A percentile compares a stretch with the other conserved stretches of the same genome.
phyloP scores from a whole-genome alignment of 2,329 filamentous ascomycete genomes.

The Colletotrichum tropicicola region DNA sequence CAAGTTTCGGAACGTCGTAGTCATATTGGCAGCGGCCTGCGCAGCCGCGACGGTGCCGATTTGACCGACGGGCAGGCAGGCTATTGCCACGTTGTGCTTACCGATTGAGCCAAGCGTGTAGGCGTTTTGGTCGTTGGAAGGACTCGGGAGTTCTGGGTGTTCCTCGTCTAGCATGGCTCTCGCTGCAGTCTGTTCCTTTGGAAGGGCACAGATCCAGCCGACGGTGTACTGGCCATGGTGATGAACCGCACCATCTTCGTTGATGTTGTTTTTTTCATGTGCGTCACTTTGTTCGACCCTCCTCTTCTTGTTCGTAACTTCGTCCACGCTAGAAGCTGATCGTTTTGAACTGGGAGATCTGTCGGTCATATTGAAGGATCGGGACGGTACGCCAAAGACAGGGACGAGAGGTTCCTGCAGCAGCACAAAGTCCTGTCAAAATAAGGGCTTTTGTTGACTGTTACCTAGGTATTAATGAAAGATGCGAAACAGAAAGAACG shows the following conservation, averaged over 20 bases:
- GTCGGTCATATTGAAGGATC: no score
- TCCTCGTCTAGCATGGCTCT: constrained; percentile 37
- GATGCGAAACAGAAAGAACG: no score
- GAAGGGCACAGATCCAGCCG: constrained; percentile 37
- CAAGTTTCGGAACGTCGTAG: not conserved
- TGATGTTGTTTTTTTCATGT: not conserved
- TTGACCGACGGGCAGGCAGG: constrained; percentile 32
- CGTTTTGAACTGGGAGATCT: no score
- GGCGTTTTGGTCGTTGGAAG: constrained; percentile 33
- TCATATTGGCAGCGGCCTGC: rapidly evolving
- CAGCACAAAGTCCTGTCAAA: no score
- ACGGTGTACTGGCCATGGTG: constrained; percentile 31
- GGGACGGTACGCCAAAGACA: no score
- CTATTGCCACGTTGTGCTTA: constrained; percentile 38
- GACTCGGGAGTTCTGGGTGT: constrained; percentile 15
- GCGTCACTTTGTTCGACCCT: not conserved
- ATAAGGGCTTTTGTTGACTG: no score
- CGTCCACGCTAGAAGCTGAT: no score
- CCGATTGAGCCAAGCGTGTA: constrained; percentile 37
- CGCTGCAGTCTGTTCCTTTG: constrained; percentile 36
- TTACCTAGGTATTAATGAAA: no score
- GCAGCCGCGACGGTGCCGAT: constrained; percentile 30
- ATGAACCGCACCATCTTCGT: not conserved
- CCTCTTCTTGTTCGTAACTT: not conserved
- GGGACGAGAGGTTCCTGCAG: no score